phyloP scores from a whole-genome alignment of 192 early-diverging fungal genomes.

The Martensiomyces pterosporus region DNA sequence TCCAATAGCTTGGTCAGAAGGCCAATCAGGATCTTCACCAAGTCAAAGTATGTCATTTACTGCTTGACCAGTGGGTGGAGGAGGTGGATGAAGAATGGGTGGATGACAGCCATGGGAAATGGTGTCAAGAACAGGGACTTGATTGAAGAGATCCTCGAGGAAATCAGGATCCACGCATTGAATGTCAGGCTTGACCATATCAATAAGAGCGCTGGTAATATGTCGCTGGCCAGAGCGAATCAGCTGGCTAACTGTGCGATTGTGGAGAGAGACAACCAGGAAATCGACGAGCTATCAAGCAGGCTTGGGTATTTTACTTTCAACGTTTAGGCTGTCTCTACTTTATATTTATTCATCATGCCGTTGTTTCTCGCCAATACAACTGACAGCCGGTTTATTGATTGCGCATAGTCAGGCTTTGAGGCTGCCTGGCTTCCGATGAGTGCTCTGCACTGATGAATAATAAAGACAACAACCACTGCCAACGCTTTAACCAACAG shows the following conservation, averaged over 20 bases:
- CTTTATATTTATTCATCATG: not conserved
- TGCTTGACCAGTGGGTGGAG: slow-evolving; percentile 67
- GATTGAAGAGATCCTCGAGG: slow-evolving; percentile 53
- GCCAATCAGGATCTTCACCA: slow-evolving; percentile 63
- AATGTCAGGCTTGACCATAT: not conserved
- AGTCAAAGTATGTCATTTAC: slow-evolving; percentile 73
- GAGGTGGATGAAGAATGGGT: slow-evolving; percentile 67
- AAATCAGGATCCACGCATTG: not conserved
- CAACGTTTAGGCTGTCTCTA: no score
- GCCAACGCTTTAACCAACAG: no score
- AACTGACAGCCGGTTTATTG: no score
- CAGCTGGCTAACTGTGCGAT: not conserved
- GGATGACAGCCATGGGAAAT: slow-evolving; percentile 54
- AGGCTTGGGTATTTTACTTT: no score
- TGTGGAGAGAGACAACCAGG: not conserved
- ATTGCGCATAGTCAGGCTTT: no score
- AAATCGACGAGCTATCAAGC: no score
- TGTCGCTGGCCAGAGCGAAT: not conserved
- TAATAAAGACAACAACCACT: no score
- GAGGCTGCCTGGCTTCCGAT: no score
- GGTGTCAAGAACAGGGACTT: slow-evolving; percentile 77
- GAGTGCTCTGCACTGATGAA: no score
- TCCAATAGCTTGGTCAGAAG: not conserved
- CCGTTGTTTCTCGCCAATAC: no score
- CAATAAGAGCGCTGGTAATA: not conserved